Evolutionary conservation across 495 filamentous ascomycete species (phyloP), one percentile per base, ranked within the genome.

Genomic region (Neurospora sp.): DNA sequence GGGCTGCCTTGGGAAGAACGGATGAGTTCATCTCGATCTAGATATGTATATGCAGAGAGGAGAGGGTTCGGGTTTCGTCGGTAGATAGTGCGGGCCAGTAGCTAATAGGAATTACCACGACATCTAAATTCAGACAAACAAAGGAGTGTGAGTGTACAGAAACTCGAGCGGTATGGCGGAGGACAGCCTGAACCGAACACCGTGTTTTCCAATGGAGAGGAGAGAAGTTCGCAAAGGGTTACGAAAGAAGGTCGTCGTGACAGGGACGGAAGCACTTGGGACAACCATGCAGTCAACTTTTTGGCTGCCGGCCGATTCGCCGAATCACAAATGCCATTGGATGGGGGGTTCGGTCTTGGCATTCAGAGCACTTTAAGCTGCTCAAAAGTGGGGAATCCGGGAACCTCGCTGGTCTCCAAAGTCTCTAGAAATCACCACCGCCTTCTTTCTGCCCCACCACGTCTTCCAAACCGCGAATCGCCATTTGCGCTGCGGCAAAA

Each of bases 1-100:
- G 79, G 71, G 82, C 85, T 69, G 86, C 85, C 80, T 87, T 89
- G 62, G 82, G 82, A 39, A 88, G 78, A 73, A 89, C 79, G 73
- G 77, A 84, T 40, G 87, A 82, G 75, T 84, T 87, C 85, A 87
- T 87, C 73, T 80, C 79, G 78, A 78, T 71, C 62, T 66, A 66
- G 23, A 62, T 35, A 18, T 66, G 49, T 31, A 54, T 60, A 27
- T 20, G 20, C 11, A 20, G 20, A 60, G 49, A 60, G 49, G 54
- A 62, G 54, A 62, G 54, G 54, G 54, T 66, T 66, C 54, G 54
- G 54, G 54, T 66, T 66, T 66, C 54, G 27, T 66, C 54, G 54
- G 54, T 66, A 62, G 54, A 62, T 31, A 35, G 54, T 66, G 27
- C 54, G 54, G 54, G 27, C 54, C 54, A 62, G 54, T 62, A 62